Base-by-base conservation (phyloP, 345 rosid genomes). In the Populus davidiana region DNA sequence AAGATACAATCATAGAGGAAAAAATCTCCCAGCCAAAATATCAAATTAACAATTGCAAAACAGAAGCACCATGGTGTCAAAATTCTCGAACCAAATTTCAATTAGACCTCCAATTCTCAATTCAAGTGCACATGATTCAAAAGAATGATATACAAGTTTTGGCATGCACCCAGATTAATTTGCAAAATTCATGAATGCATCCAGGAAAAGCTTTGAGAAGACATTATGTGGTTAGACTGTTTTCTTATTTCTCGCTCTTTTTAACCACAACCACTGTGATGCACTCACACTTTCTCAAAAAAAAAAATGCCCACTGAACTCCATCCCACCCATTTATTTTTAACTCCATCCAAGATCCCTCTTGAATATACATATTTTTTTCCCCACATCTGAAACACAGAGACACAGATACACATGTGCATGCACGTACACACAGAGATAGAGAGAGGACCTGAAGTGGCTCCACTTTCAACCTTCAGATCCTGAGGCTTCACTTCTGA, bases 391-490 rank as follows among this genome's bases (percentile, higher is more conserved):
- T n/a, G n/a, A 52, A 16, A 5, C 16, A 11, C 49, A 12, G 2
- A 2, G 14, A 2, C 6, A 5, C 10, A 8, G 23, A 17, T 25
- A 13, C 36, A 23, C 16, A 5, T 18, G 64, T 20, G 1, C 36
- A 33, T 33, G 36, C 36, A 33, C 36, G 36, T 33, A 36, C 66
- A 39, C 8, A 43, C 31, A 41, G 8, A 29, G 49, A 66, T 73
- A 9, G 56, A 63, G 64, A 65, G 72, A 65, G 75, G 25, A 86
- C 91, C 90, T 82, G 85, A 43, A 17, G 70, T 72, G 64, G 50
- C 76, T 82, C 78, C 86, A 67, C 78, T 84, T 75, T 73, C 86
- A 61, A 76, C 70, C 29, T 67, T 77, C 61, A 80, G 81, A 41
- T 69, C 77, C 70, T 11, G 65, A 72, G 80, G 70, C 41, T 81